Conservation (phyloP, 2,329 filamentous ascomycete genomes). For the Penicillium paneum region DNA sequence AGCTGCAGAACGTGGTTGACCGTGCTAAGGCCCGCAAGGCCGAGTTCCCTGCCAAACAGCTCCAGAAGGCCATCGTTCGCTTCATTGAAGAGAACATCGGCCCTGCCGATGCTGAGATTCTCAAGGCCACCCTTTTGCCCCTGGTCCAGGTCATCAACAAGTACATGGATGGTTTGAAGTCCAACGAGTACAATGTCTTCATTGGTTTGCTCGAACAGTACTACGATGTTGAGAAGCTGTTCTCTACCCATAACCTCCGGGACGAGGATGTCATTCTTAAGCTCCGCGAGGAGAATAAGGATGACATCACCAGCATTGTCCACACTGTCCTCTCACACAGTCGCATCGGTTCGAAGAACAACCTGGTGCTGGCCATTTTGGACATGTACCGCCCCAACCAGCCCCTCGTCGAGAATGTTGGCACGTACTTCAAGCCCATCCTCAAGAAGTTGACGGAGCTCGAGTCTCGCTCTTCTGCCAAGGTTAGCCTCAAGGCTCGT, state of each 20-base stretch:
- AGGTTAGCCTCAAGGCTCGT: slow-evolving; percentile 94
- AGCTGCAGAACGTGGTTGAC: slow-evolving; percentile 81
- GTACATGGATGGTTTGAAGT: slow-evolving; percentile 85
- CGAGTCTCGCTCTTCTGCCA: slow-evolving; percentile 79
- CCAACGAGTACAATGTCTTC: slow-evolving; percentile 82
- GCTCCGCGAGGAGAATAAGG: slow-evolving; percentile 94
- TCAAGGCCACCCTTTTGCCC: slow-evolving; percentile 71
- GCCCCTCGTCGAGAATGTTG: slow-evolving; percentile 81
- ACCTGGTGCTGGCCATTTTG: slow-evolving; percentile 83
- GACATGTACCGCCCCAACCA: slow-evolving; percentile 95
- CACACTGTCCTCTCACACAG: slow-evolving; percentile 91
- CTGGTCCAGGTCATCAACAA: slow-evolving; percentile 72
- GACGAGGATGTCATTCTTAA: slow-evolving; percentile 92
- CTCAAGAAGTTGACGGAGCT: slow-evolving; percentile 87
- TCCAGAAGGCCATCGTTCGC: slow-evolving; percentile 77
- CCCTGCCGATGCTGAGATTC: slow-evolving; percentile 66
- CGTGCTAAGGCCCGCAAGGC: slow-evolving; percentile 70
- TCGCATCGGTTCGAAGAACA: slow-evolving; percentile 88
- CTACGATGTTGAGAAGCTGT: slow-evolving; percentile 77
- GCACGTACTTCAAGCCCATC: slow-evolving; percentile 78
- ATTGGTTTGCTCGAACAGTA: slow-evolving; percentile 76
- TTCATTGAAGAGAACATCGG: slow-evolving; percentile 85
- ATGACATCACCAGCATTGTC: slow-evolving; percentile 79
- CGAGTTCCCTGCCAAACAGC: slow-evolving; percentile 88
- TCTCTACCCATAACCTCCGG: slow-evolving; percentile 77